Base-by-base conservation (phyloP, 2,329 filamentous ascomycete genomes). In the Epicoccum nigrum region DNA sequence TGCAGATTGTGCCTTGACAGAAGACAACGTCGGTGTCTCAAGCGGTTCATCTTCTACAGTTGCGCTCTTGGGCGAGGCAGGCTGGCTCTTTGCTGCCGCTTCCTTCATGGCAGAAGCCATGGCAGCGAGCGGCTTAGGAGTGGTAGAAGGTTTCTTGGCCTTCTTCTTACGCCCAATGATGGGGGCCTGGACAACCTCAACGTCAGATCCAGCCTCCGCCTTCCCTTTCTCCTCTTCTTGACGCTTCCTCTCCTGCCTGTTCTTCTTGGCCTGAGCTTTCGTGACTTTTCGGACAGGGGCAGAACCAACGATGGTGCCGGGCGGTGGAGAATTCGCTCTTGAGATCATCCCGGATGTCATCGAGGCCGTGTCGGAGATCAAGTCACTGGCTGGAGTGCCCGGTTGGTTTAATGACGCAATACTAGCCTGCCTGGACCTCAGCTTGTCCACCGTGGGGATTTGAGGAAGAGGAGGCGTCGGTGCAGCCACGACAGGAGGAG, bases 131-230 rank as follows among this genome's bases (percentile, higher is more conserved):
- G 60, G 52, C 37, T 70, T 72, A 1, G 63, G 45, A 17, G 34
- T 69, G 37, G 33, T 71, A 51, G 63, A 69, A 57, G 70, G 63
- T 74, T 91, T 93, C 79, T 89, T 92, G 69, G 89, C 84, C 76
- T 93, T 94, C 79, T 91, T 93, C 79, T 92, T 92, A 44, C 90
- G 84, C 27, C 88, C 88, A 40, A 91, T 71, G 32, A 95, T 88
- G 0, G 90, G 90, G 7, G 85, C 90, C 59, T 83, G 78, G 8
- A 79, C 76, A n/a, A 74, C 69, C 56, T 85, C 83, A 55, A 65
- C 55, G 45, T 84, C 81, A 7, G 71, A 65, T 55, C 84, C 82
- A 3, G 73, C 72, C 19, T 74, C 72, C 13, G 65, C 51, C 13
- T 58, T 57, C 9, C 61, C 43, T 4, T 57, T 58, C 53, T 86